These are phyloP conservation scores for Saitozyma podzolica DNA, from an alignment of 768 basidiomycete species.

Conservation along the genomic window DNA sequence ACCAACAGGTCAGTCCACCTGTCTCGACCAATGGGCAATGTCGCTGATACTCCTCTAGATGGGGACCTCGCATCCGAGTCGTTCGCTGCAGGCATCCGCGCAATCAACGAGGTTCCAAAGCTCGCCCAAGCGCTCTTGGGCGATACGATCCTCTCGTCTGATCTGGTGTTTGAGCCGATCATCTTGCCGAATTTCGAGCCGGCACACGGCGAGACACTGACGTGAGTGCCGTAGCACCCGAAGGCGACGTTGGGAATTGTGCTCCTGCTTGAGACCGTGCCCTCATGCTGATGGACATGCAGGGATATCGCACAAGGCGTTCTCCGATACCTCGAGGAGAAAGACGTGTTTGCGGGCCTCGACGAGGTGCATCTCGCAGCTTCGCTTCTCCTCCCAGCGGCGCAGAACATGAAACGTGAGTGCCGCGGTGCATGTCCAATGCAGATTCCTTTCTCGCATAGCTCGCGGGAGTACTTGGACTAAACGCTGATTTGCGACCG, in stretches of 20 bases:
- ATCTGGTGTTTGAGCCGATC: conserved; percentile 14
- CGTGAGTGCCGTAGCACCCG: conserved; percentile 10
- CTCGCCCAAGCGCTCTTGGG: conserved; percentile 3
- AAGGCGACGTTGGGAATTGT: background rate
- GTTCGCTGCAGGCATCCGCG: conserved; percentile 16
- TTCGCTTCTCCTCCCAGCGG: conserved; percentile 24
- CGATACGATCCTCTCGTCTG: background rate
- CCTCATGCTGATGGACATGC: conserved; percentile 7
- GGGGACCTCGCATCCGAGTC: background rate
- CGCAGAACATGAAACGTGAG: conserved; percentile 19
- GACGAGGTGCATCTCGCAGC: conserved; percentile 26
- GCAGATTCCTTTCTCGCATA: too few relatives aligned
- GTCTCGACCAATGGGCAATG: background rate
- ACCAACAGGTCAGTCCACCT: background rate
- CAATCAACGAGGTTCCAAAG: conserved; percentile 11
- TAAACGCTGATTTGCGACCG: too few relatives aligned
- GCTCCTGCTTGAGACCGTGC: background rate
- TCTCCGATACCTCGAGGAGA: conserved; percentile 20
- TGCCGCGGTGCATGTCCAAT: too few relatives aligned
- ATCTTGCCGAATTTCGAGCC: conserved; percentile 17
- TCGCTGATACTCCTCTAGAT: conserved; percentile 1
- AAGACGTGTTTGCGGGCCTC: conserved; percentile 23
- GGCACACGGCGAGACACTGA: conserved; percentile 2
- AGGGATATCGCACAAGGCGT: conserved; percentile 17
- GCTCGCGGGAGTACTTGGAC: too few relatives aligned